phyloP scores from a whole-genome alignment of 768 basidiomycete genomes.

The Neoboletus subvelutipes region DNA sequence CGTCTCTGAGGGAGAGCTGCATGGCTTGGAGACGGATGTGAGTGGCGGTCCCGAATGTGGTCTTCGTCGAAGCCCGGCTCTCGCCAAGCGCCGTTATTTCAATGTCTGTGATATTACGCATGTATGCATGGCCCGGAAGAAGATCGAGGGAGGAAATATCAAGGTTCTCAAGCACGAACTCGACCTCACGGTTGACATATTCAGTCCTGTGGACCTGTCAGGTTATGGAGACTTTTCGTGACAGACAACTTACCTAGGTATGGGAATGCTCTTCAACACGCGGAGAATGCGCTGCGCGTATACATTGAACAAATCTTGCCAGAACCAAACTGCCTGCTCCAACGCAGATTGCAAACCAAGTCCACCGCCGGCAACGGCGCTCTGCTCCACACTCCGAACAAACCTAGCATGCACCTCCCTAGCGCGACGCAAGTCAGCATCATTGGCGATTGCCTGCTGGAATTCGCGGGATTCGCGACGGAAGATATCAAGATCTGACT shows the following conservation, averaged over 20 bases:
- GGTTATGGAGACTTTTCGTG: neutral
- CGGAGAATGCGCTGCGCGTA: slow-evolving; percentile 61
- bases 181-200: slow-evolving; percentile 64
- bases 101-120: slow-evolving; percentile 68
- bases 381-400: slow-evolving; percentile 47
- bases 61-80: slow-evolving; percentile 37
- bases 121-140: slow-evolving; percentile 67
- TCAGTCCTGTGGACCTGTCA: slow-evolving; percentile 50
- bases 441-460: slow-evolving; percentile 44
- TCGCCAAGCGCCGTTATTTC: slow-evolving; percentile 47
- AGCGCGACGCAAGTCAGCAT: slow-evolving; percentile 49
- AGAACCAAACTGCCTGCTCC: slow-evolving; percentile 71
- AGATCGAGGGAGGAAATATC: slow-evolving; percentile 66
- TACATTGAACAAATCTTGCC: slow-evolving; percentile 79
- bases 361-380: slow-evolving; percentile 38
- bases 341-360: slow-evolving; percentile 49
- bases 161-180: slow-evolving; percentile 75
- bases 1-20: slow-evolving; percentile 58
- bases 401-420: slow-evolving; percentile 50
- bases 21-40: slow-evolving; percentile 65
- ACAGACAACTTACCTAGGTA: slow-evolving; percentile 53
- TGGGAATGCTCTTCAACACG: slow-evolving; percentile 60
- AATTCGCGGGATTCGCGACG: slow-evolving; percentile 46
- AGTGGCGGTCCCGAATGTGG: slow-evolving; percentile 60
- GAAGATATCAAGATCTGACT: slow-evolving; percentile 44